Percentiles rank a stretch among this genome's conserved stretches.
phyloP scores from a whole-genome alignment of 305 asterid species.

The Petunia hybrid region DNA sequence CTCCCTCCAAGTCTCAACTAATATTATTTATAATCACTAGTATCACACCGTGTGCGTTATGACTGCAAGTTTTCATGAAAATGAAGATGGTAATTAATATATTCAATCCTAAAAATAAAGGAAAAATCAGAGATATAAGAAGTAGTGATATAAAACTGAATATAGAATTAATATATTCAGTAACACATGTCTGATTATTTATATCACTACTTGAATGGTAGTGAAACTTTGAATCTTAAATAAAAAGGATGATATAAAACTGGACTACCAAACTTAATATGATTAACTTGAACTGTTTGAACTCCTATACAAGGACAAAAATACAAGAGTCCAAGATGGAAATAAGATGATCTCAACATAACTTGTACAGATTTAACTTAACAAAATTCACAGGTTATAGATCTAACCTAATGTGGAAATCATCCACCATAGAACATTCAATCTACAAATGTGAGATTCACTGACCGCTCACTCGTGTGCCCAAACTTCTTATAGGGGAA shows the following conservation, averaged over 20 bases:
- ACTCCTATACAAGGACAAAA: conserved; percentile 26
- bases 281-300: not conserved
- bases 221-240: too few species aligned
- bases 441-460: conserved; percentile 1
- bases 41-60: not conserved
- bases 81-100: not conserved
- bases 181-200: too few species aligned
- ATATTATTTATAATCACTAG: not conserved
- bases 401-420: conserved; percentile 24
- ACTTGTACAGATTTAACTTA: not conserved
- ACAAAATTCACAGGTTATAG: not conserved
- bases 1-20: not conserved
- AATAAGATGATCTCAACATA: not conserved
- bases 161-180: too few species aligned
- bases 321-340: not conserved
- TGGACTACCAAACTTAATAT: not conserved
- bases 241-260: not conserved
- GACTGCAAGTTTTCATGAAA: not conserved
- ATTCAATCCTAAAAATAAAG: too few species aligned
- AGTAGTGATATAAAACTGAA: not conserved
- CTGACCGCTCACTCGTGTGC: conserved; percentile 6
- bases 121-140: not conserved
- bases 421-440: not conserved
- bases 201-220: not conserved
- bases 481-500: conserved; percentile 9